Base-by-base conservation (phyloP, 139 green algal genomes). In the Chlamydomonas urium region DNA sequence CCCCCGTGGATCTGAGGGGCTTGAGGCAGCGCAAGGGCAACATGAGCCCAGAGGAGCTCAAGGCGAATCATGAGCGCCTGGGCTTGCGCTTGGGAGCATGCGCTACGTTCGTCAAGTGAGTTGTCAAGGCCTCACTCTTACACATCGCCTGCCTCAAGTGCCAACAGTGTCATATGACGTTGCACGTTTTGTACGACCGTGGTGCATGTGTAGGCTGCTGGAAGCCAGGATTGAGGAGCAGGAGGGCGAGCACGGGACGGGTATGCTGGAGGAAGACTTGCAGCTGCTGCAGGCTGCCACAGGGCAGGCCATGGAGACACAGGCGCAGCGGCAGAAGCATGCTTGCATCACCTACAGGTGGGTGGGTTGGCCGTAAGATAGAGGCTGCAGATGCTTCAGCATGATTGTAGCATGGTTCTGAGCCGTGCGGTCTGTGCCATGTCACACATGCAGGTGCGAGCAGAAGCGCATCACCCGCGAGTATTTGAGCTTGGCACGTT, bases 81-180 rank as follows among this genome's bases (percentile, higher is more conserved):
- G 88, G 86, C 0, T 45, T 87, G 76, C 74, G 80, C 26, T 88
- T 95, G 84, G 88, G 87, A 8, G 76, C 85, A 65, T 57, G 90
- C 4, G 92, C 83, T 10, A 89, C 90, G 0, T 80, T 93, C 26
- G 73, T 87, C 37, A 68, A 42, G 70, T 75, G 67, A 17, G 32
- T 28, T 69, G 35, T 69, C 17, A 56, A 56, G 17, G 17, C 45
- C 21, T 56, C n/a, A n/a, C n/a, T n/a, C n/a, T n/a, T n/a, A n/a
- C n/a, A n/a, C n/a, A n/a, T n/a, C n/a, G n/a, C n/a, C n/a, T n/a
- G n/a, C n/a, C n/a, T n/a, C n/a, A n/a, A n/a, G n/a, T n/a, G n/a
- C n/a, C n/a, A n/a, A n/a, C n/a, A n/a, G n/a, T n/a, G n/a, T n/a
- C n/a, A n/a, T n/a, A n/a, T n/a, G n/a, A n/a, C n/a, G n/a, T n/a